These are phyloP conservation scores for Vigna nakashimae DNA, from an alignment of 306 rosid species.

Conservation along the genomic window DNA sequence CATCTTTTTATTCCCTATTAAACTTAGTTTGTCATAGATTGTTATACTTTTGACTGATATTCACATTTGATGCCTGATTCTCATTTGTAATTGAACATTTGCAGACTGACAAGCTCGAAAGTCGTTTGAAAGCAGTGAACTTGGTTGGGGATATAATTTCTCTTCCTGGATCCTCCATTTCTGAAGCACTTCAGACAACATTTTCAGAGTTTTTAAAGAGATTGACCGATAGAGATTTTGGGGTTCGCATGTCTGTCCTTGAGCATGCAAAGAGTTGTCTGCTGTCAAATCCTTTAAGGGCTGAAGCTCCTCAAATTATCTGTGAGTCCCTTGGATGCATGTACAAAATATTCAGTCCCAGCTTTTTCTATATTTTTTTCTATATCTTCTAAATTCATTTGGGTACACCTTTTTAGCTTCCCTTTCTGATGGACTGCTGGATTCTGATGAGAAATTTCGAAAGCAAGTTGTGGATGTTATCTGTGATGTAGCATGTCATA, in stretches of 20 bases:
- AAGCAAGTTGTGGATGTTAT: constrained; percentile 96
- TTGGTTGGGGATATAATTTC: constrained; percentile 87
- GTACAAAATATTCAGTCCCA: constrained; percentile 34
- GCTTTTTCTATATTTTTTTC: background rate
- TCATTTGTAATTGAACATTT: constrained; percentile 50
- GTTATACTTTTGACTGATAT: constrained; percentile 11
- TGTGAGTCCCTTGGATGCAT: constrained; percentile 60
- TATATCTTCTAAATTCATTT: constrained; percentile 47
- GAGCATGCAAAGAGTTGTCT: constrained; percentile 78
- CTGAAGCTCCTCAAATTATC: constrained; percentile 78
- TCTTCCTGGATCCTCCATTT: constrained; percentile 67
- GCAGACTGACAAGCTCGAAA: constrained; percentile 92
- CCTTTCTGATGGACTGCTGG: constrained; percentile 87
- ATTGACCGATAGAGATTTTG: constrained; percentile 79
- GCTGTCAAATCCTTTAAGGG: constrained; percentile 76
- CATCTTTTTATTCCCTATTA: constrained; percentile 16
- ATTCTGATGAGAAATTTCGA: constrained; percentile 81
- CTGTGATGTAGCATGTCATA: constrained; percentile 80
- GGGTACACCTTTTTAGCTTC: constrained; percentile 64
- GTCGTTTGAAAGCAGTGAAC: constrained; percentile 87
- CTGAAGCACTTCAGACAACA: constrained; percentile 82
- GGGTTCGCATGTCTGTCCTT: constrained; percentile 81
- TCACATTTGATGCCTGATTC: constrained; percentile 40
- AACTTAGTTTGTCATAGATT: constrained; percentile 17
- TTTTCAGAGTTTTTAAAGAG: constrained; percentile 90